Base-by-base conservation (phyloP, 148 eudicot species). In the Rhododendron simsii region DNA sequence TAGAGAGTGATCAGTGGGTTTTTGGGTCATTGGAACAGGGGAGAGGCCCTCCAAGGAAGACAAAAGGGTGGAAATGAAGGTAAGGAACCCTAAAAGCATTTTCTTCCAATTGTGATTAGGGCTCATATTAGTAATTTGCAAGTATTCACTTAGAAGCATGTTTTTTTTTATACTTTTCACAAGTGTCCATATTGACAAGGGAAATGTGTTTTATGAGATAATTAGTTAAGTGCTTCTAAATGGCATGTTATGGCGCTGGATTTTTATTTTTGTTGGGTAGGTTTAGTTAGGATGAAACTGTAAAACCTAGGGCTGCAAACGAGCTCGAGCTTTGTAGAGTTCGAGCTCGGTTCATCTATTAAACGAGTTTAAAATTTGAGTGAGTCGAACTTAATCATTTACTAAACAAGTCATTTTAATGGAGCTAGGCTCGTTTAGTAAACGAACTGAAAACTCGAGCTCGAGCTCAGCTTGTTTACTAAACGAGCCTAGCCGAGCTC, bases 11-110 rank as follows among this genome's bases (percentile, higher is more conserved):
- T 26, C 37, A 28, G 75, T 39, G 44, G 79, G 79, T 35, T 77
- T 77, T 41, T 37, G 7, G 47, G 9, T 21, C 48, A 39, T 77
- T 39, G 80, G 47, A 41, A 41, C 2, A 47, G n/a, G 51, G 45
- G 80, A 41, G 6, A 77, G 48, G 21, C 12, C 45, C 80, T 21
- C 45, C 26, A 77, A 39, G 48, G 44, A 77, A 21, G 26, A 55
- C 15, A 76, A 37, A 77, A 8, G 51, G 51, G 80, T 77, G n/a
- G 51, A 77, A 41, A 77, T 77, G 51, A 77, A 77, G 80, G 80
- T 77, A 77, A 76, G 48, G 44, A 75, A 37, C 61, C 37, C 12
- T 75, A 33, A 75, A 76, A 41, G 47, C 51, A 77, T 41, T 77
- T 41, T 44, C 12, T 20, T 39, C 75, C 14, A 69, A 1, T 41